phyloP scores from a whole-genome alignment of 2,329 filamentous ascomycete genomes.

The Aspergillus sp. region DNA sequence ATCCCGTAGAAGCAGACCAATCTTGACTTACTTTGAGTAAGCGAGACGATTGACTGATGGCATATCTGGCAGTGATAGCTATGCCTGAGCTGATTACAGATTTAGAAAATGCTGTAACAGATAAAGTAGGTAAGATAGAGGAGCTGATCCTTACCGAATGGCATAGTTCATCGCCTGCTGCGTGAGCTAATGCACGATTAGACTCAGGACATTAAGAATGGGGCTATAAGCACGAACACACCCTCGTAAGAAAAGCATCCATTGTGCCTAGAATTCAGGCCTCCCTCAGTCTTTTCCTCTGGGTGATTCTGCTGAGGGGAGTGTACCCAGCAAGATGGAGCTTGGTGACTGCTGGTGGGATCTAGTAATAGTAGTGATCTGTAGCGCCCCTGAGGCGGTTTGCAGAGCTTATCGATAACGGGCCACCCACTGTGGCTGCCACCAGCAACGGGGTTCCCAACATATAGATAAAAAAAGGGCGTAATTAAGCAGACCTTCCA shows the following conservation, averaged over 20 bases:
- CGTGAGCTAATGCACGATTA: slow-evolving; percentile 54
- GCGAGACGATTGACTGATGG: slow-evolving; percentile 77
- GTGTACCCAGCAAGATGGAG: not conserved
- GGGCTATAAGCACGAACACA: slow-evolving; percentile 34
- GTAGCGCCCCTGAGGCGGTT: slow-evolving; percentile 15
- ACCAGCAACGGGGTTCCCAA: not conserved
- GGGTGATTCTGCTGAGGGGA: not conserved
- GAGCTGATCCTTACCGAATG: slow-evolving; percentile 57
- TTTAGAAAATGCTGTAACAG: slow-evolving; percentile 13
- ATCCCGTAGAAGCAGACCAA: not conserved
- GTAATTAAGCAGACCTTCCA: not conserved
- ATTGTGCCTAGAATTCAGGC: slow-evolving; percentile 51
- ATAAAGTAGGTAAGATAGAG: not conserved
- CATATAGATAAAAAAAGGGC: not conserved
- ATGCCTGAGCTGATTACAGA: slow-evolving; percentile 65
- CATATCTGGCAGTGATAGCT: slow-evolving; percentile 79
- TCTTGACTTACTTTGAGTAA: slow-evolving; percentile 63
- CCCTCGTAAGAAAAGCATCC: slow-evolving; percentile 69
- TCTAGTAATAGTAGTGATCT: slow-evolving; percentile 12
- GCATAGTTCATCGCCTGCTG: slow-evolving; percentile 90
- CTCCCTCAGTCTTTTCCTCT: not conserved
- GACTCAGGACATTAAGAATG: slow-evolving; percentile 23
- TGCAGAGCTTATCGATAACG: slow-evolving; percentile 28
- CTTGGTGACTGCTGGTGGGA: not conserved
- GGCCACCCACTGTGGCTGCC: slow-evolving; percentile 19